Conservation (phyloP, 2,329 filamentous ascomycete genomes). For the Fusarium buxicola region DNA sequence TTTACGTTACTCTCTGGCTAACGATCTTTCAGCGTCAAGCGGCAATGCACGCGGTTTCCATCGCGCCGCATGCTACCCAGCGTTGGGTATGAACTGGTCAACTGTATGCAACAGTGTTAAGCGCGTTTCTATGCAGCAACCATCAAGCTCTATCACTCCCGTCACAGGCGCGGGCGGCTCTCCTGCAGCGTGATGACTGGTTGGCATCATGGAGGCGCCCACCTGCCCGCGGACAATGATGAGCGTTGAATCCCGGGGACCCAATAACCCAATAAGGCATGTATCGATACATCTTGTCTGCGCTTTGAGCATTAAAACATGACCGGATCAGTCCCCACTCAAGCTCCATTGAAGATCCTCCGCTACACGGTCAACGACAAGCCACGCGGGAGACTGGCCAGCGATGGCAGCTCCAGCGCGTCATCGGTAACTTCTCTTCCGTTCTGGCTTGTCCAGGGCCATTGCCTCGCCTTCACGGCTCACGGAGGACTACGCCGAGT, state of each 20-base stretch:
- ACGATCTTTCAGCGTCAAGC: conserved; percentile 20
- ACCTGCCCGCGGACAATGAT: conserved; percentile 6
- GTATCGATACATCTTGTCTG: conserved; percentile 27
- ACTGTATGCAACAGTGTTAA: conserved; percentile 17
- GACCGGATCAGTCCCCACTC: conserved; percentile 32
- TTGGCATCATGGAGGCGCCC: conserved; percentile 23
- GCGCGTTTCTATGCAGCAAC: conserved; percentile 20
- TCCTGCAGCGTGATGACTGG: conserved; percentile 11
- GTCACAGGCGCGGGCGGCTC: conserved; percentile 22
- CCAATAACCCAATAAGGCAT: neutral
- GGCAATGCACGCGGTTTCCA: conserved; percentile 12
- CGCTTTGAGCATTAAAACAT: conserved; percentile 25
- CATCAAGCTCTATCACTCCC: conserved; percentile 4
- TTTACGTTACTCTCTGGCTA: conserved; percentile 10
- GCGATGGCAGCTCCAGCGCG: conserved; percentile 30
- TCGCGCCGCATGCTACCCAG: conserved; percentile 24
- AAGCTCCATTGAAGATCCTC: conserved; percentile 37
- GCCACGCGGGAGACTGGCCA: conserved; percentile 29
- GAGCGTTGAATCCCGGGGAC: neutral
- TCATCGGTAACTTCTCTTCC: conserved; percentile 23
- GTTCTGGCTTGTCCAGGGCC: conserved; percentile 1
- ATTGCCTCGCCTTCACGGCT: neutral
- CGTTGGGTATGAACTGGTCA: conserved; percentile 19
- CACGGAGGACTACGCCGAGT: neutral
- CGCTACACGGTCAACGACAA: conserved; percentile 29